A percentile compares a stretch with the other conserved stretches of the same genome.
Evolutionary conservation across 75 land plant species (phyloP).

Genomic region (Chamaecyparis obtusa): DNA sequence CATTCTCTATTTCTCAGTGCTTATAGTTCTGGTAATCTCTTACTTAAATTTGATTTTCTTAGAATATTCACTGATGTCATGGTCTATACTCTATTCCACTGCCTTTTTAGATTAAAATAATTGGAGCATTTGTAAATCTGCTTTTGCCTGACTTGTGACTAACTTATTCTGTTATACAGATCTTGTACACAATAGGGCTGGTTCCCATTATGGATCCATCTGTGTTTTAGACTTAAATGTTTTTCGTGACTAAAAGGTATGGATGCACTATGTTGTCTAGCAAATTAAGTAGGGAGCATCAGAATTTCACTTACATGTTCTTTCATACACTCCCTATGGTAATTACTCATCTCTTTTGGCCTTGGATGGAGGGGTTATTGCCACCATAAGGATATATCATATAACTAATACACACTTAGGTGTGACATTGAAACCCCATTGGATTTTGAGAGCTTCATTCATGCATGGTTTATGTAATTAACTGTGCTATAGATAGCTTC

Average conservation of each 20-base stretch:
- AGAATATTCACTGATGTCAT: background rate
- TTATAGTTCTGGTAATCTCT: background rate
- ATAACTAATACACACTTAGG: background rate
- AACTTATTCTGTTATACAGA: background rate
- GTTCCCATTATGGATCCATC: background rate
- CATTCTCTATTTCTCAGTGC: background rate
- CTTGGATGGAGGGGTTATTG: background rate
- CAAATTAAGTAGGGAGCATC: background rate
- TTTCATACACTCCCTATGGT: background rate
- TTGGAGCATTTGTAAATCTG: background rate
- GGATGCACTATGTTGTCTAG: background rate
- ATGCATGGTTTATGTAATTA: background rate
- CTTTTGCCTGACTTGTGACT: background rate
- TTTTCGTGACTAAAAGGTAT: background rate
- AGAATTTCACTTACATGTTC: background rate
- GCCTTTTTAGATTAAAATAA: background rate
- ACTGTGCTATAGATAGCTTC: background rate
- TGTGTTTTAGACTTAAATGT: background rate
- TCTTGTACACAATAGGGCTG: background rate
- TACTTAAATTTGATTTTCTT: background rate
- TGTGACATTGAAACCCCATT: background rate
- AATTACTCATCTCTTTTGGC: background rate
- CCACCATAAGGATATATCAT: background rate
- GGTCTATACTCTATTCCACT: background rate
- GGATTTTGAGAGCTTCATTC: background rate